Base-by-base conservation (phyloP, 345 rosid genomes). In the Eucalyptus paniculata region DNA sequence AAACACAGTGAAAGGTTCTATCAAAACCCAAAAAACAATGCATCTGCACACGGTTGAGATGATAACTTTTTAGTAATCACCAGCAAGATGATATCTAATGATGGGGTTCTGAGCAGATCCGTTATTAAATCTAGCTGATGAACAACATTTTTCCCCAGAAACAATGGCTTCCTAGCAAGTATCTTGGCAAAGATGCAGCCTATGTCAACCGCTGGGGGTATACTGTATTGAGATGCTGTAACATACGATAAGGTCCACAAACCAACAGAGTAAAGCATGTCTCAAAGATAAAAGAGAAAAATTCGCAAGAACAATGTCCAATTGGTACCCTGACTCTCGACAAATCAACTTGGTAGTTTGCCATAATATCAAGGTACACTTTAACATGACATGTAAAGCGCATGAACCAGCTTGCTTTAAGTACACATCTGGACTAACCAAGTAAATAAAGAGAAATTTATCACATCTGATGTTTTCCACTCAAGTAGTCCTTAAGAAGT, bases 151-250 rank as follows among this genome's bases (percentile, higher is more conserved):
- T 97, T 96, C 9, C 99, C 98, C 85, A 94, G 97, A 92, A 96
- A 96, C 85, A 97, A 93, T 21, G 98, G 99, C 87, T 94, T 95
- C 87, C 99, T 97, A 42, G 93, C 94, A 89, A 96, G 91, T 82
- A 96, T 94, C 89, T 97, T 98, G 14, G 97, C 99, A 88, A 97
- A 97, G 92, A 97, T 97, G 94, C 98, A 96, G 77, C 99, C 98
- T 91, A 96, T 96, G 89, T 97, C 98, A 89, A 97, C 95, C 85
- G 98, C 98, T 24, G 98, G 96, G n/a, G 34, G 97, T 96, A 92
- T 96, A 96, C 95, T 96, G 95, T 28, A 13, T 62, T 62, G 17
- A 62, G 69, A 62, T 62, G 69, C 69, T 0, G 32, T 62, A 28
- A 62, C 69, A 30, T 62, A 62, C 0, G 8, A 28, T 62, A 62